Conservation (phyloP, 805 yeast genomes). For the Metschnikowia cerradonensis region DNA sequence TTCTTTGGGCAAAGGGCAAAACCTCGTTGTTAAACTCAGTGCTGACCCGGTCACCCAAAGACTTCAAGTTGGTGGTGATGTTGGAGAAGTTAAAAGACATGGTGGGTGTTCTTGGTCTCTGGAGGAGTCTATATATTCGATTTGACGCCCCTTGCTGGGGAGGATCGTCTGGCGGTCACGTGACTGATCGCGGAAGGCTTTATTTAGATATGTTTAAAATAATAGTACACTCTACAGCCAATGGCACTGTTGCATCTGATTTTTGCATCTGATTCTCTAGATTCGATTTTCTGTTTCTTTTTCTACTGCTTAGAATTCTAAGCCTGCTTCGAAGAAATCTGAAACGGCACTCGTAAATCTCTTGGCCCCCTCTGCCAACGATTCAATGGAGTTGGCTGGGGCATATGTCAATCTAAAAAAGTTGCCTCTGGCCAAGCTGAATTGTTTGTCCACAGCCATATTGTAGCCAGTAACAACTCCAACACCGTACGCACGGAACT, state of each 20-base stretch:
- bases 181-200: neutral
- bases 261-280: too few species aligned
- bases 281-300: neutral
- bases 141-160: neutral
- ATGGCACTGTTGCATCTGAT: too few species aligned
- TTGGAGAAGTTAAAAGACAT: constrained; percentile 43
- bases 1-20: constrained; percentile 71
- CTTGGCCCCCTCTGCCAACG: constrained; percentile 10
- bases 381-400: constrained; percentile 24
- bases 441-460: constrained; percentile 18
- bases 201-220: too few species aligned
- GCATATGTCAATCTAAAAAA: constrained; percentile 22
- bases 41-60: constrained; percentile 42
- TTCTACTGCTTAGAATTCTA: constrained; percentile 7
- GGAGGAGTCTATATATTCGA: neutral
- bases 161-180: neutral
- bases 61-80: constrained; percentile 40
- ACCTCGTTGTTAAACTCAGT: constrained; percentile 52
- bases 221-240: too few species aligned
- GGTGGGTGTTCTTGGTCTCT: neutral
- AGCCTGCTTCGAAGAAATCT: constrained; percentile 13
- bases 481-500: constrained; percentile 14
- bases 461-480: constrained; percentile 17
- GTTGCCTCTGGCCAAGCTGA: constrained; percentile 11
- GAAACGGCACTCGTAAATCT: constrained; percentile 12